These are phyloP conservation scores for Amylocarpus encephaloides DNA, from an alignment of 2,329 filamentous ascomycete species.

Conservation along the genomic window DNA sequence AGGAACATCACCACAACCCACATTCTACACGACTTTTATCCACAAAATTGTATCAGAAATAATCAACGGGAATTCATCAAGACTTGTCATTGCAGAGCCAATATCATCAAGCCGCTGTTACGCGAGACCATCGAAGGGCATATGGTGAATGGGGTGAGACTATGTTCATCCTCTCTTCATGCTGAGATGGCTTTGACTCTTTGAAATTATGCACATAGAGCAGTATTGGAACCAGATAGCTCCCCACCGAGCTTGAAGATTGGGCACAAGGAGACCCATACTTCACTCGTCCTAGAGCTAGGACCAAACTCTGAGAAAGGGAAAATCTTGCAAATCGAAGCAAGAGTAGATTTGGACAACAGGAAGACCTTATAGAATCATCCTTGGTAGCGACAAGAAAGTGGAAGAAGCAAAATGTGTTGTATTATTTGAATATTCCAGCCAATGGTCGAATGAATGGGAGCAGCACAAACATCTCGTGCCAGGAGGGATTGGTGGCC, in stretches of 20 bases:
- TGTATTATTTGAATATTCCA: slow-evolving; percentile 9
- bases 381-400: slow-evolving; percentile 10
- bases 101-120: slow-evolving; percentile 47
- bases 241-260: slow-evolving; percentile 56
- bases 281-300: slow-evolving; percentile 46
- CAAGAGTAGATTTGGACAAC: slow-evolving; percentile 14
- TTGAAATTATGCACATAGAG: slow-evolving; percentile 50
- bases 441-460: slow-evolving; percentile 5
- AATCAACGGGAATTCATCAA: slow-evolving; percentile 37
- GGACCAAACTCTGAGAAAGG: slow-evolving; percentile 5
- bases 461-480: slow-evolving; percentile 8
- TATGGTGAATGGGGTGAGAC: slow-evolving; percentile 49
- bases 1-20: slow-evolving; percentile 34
- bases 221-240: slow-evolving; percentile 41
- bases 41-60: slow-evolving; percentile 42
- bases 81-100: slow-evolving; percentile 47
- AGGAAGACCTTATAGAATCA: slow-evolving; percentile 12
- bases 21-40: slow-evolving; percentile 12
- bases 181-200: slow-evolving; percentile 55
- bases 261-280: slow-evolving; percentile 60
- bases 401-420: slow-evolving; percentile 15
- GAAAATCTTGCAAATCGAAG: slow-evolving; percentile 15
- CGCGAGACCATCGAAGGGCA: slow-evolving; percentile 50
- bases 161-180: slow-evolving; percentile 48
- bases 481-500: slow-evolving; percentile 7